Conservation (phyloP, 208 protist species). For the Leishmania tarentolae region DNA sequence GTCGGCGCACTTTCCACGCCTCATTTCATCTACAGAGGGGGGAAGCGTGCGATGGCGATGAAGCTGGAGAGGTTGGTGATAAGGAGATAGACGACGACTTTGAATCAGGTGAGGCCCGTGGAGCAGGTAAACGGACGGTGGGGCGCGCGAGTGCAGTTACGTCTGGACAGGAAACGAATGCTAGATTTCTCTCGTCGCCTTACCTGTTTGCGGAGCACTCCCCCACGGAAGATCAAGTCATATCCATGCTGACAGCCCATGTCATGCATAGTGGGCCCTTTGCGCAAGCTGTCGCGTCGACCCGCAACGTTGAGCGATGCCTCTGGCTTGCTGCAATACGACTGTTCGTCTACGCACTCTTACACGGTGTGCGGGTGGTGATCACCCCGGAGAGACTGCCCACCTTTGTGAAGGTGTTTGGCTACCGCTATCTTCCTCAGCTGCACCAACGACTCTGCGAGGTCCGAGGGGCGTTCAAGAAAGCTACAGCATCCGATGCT, state of each 20-base stretch:
- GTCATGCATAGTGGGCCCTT: slow-evolving; percentile 9
- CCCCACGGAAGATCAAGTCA: slow-evolving; percentile 2
- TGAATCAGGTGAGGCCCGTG: slow-evolving; percentile 9
- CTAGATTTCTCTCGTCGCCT: not conserved
- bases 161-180: not conserved
- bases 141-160: not conserved
- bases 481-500: not conserved
- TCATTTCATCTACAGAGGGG: slow-evolving; percentile 22
- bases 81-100: slow-evolving; percentile 1
- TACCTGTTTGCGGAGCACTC: not conserved
- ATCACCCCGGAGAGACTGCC: slow-evolving; percentile 61
- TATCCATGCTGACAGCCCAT: slow-evolving; percentile 10
- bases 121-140: slow-evolving; percentile 10
- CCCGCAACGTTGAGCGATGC: not conserved
- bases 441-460: slow-evolving; percentile 20
- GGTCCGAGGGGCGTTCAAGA: not conserved
- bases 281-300: not conserved
- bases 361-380: slow-evolving; percentile 40
- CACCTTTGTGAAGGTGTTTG: slow-evolving; percentile 42
- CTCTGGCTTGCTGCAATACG: slow-evolving; percentile 36
- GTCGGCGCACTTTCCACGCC: slow-evolving; percentile 35
- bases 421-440: slow-evolving; percentile 24
- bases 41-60: not conserved
- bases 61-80: not conserved
- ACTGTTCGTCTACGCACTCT: slow-evolving; percentile 50